phyloP scores from a whole-genome alignment of 2,329 filamentous ascomycete species.

The Phialophora macrospora region DNA sequence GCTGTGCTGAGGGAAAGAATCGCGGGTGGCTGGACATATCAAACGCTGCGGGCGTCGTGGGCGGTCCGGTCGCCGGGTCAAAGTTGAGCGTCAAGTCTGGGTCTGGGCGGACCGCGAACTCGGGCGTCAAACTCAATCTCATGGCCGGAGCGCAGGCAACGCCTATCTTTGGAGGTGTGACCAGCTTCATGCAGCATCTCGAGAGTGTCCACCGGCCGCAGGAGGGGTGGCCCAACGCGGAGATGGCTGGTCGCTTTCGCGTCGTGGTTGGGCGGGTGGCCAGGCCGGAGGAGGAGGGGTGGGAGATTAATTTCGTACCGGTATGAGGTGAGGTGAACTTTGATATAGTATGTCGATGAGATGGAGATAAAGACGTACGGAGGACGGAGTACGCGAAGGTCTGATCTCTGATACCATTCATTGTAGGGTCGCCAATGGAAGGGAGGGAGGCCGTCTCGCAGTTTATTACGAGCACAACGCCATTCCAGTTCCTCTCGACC shows the following conservation, averaged over 20 bases:
- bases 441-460: no score
- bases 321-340: not conserved
- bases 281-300: conserved; percentile 47
- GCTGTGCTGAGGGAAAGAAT: conserved; percentile 47
- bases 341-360: no score
- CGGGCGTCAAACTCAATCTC: conserved; percentile 2
- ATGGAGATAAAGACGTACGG: no score
- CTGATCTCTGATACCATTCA: not conserved
- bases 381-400: not conserved
- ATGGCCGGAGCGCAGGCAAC: conserved; percentile 24
- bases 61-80: conserved; percentile 5
- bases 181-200: conserved; percentile 53
- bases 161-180: conserved; percentile 48
- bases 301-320: conserved; percentile 55
- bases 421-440: not conserved
- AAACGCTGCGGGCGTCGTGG: not conserved
- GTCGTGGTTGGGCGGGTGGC: conserved; percentile 51
- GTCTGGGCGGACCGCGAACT: conserved; percentile 19
- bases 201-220: conserved; percentile 44
- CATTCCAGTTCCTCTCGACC: not conserved
- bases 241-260: conserved; percentile 50
- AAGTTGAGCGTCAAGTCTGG: conserved; percentile 22
- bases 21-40: conserved; percentile 31
- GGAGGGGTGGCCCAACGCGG: conserved; percentile 42
- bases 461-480: no score